A percentile compares a stretch with the other conserved stretches of the same genome.
Evolutionary conservation across 2,329 filamentous ascomycete genomes (phyloP).

Genomic region (Stagonosporopsis vannaccii): DNA sequence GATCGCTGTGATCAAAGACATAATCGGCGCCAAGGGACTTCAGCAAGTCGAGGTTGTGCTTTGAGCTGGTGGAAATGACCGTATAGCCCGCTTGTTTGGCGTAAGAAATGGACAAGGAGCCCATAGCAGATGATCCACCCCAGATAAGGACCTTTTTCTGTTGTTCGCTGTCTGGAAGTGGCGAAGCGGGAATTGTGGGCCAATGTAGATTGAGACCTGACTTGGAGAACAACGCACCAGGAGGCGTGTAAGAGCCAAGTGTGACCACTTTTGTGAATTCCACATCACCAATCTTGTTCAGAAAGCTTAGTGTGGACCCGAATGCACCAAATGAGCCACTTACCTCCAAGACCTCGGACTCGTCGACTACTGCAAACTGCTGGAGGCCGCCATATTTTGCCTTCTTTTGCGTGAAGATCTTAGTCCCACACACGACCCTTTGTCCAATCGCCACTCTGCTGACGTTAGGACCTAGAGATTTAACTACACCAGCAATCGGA

Average conservation of each 20-base stretch:
- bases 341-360: conserved; percentile 9
- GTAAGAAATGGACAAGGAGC: conserved; percentile 41
- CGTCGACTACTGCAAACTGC: conserved; percentile 26
- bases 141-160: conserved; percentile 52
- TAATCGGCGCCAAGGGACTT: conserved; percentile 26
- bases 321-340: not conserved
- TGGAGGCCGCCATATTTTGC: conserved; percentile 31
- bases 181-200: conserved; percentile 24
- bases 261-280: conserved; percentile 32
- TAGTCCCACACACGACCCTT: conserved; percentile 37
- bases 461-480: conserved; percentile 41
- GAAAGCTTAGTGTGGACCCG: not conserved
- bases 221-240: conserved; percentile 27
- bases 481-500: conserved; percentile 40
- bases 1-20: conserved; percentile 50
- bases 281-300: conserved; percentile 29
- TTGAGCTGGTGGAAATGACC: conserved; percentile 30
- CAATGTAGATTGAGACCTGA: conserved; percentile 21
- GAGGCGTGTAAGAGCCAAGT: conserved; percentile 35
- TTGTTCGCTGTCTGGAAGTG: conserved; percentile 24
- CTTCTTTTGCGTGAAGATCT: conserved; percentile 29
- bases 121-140: conserved; percentile 54
- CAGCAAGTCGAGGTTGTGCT: conserved; percentile 29
- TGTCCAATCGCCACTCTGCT: conserved; percentile 44
- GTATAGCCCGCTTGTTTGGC: conserved; percentile 35